phyloP scores from a whole-genome alignment of 257 asterid genomes.

The Linaria vulgaris region DNA sequence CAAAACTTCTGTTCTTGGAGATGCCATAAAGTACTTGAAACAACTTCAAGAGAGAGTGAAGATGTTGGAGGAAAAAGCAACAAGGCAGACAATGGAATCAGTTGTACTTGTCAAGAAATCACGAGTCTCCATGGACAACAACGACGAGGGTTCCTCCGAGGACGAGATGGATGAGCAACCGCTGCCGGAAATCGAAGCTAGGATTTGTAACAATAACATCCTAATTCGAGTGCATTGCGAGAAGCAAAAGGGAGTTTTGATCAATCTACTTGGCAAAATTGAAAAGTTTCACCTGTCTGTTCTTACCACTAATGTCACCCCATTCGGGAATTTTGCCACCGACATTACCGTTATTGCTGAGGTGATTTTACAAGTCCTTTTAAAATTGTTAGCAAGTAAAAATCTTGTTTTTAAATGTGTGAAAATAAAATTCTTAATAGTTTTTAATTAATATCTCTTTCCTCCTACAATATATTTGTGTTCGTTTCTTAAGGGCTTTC shows the following conservation, averaged over 20 bases:
- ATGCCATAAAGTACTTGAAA: constrained; percentile 36
- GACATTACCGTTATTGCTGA: constrained; percentile 28
- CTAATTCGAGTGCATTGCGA: constrained; percentile 30
- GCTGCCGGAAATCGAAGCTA: constrained; percentile 32
- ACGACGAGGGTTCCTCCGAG: constrained; percentile 28
- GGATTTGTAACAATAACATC: constrained; percentile 23
- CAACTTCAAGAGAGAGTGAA: constrained; percentile 39
- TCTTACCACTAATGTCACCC: constrained; percentile 16
- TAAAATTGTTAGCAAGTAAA: too few species aligned
- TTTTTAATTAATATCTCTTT: too few species aligned
- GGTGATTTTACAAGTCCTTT: constrained; percentile 3
- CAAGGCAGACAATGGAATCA: constrained; percentile 19
- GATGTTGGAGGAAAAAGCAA: constrained; percentile 32
- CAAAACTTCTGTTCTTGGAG: constrained; percentile 40
- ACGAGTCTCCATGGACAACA: constrained; percentile 20
- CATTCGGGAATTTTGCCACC: constrained; percentile 23
- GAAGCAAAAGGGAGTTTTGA: constrained; percentile 17
- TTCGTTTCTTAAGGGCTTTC: neutral
- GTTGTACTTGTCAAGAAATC: constrained; percentile 33
- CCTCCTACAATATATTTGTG: too few species aligned
- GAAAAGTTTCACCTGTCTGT: constrained; percentile 27
- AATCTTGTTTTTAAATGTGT: too few species aligned
- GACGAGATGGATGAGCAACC: constrained; percentile 21
- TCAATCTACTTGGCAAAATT: constrained; percentile 19
- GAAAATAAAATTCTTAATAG: too few species aligned